These are phyloP conservation scores for Penicillium mononematosum DNA, from an alignment of 495 filamentous ascomycete species.

Conservation along the genomic window DNA sequence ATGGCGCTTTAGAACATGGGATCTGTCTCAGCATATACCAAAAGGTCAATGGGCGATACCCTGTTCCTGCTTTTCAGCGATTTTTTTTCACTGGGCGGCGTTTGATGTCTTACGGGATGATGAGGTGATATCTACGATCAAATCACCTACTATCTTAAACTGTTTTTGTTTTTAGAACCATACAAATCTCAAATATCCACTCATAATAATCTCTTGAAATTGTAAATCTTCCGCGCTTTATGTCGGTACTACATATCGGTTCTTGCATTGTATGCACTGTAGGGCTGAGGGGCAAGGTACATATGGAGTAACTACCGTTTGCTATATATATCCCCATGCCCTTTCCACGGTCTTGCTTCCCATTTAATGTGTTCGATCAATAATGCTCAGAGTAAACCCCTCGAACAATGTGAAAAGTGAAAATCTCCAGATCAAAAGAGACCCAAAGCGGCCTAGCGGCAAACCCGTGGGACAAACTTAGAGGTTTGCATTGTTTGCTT, in stretches of 20 bases:
- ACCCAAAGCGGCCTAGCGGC: neutral
- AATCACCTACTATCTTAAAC: constrained; percentile 13
- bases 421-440: neutral
- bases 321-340: neutral
- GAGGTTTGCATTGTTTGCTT: constrained; percentile 9
- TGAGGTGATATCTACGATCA: constrained; percentile 17
- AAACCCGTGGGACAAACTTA: too few species aligned
- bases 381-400: neutral
- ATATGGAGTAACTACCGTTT: neutral
- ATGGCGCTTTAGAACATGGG: constrained; percentile 20
- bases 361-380: neutral
- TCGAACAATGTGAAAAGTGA: neutral
- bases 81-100: constrained; percentile 21
- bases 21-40: constrained; percentile 24
- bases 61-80: constrained; percentile 30
- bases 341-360: neutral
- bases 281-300: neutral
- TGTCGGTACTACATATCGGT: neutral
- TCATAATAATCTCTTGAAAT: neutral
- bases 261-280: neutral
- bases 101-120: constrained; percentile 25
- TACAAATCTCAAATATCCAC: neutral
- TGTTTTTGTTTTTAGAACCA: constrained; percentile 10
- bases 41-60: constrained; percentile 15
- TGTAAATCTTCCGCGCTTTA: neutral